phyloP scores from a whole-genome alignment of 305 asterid species.

The Solanum aculeatissimum region DNA sequence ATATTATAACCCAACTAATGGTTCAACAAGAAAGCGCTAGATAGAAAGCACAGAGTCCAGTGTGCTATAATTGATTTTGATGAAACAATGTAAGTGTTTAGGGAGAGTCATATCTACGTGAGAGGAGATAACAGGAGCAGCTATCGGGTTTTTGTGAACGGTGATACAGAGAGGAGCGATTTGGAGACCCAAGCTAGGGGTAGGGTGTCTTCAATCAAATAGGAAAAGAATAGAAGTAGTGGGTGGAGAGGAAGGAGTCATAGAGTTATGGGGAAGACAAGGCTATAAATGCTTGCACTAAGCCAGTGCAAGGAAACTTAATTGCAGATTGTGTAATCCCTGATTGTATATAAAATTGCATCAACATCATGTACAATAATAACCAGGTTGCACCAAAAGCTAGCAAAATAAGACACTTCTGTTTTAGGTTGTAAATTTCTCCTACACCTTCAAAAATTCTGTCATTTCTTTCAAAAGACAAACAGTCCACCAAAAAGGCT shows the following conservation, averaged over 20 bases:
- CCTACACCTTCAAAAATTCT: not conserved
- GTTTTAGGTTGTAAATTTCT: not conserved
- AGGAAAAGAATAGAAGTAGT: not conserved
- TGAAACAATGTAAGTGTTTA: not conserved
- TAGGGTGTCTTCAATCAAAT: not conserved
- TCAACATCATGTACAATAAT: not conserved
- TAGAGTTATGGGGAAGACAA: not conserved
- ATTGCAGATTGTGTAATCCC: not conserved
- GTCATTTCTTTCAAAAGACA: not conserved
- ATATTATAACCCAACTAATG: not conserved
- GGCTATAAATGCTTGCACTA: not conserved
- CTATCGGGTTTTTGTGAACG: not conserved
- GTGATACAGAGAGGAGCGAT: not conserved
- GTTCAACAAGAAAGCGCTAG: not conserved
- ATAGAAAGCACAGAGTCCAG: not conserved
- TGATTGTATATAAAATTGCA: not conserved
- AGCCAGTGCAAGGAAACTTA: not conserved
- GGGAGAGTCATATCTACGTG: not conserved
- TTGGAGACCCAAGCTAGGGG: not conserved
- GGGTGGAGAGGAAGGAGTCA: not conserved
- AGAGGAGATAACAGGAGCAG: not conserved
- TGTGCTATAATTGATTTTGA: not conserved
- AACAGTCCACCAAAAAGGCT: not conserved
- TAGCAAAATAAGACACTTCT: not conserved
- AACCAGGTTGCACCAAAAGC: not conserved